Conservation (phyloP, 192 early-diverging fungal species). For the Chytriomyces sp. region DNA sequence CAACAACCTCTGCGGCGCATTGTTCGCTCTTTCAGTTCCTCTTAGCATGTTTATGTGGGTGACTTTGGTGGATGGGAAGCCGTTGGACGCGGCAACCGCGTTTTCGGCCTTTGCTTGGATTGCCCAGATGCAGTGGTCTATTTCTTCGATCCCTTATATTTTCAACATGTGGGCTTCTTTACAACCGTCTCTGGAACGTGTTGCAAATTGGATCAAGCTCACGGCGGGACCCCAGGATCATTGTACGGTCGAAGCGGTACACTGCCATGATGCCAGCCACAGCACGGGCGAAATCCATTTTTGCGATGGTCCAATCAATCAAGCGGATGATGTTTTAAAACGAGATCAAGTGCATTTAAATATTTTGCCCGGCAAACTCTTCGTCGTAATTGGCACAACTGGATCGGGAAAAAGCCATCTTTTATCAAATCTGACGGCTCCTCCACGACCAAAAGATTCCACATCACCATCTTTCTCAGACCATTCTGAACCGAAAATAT, state of each 20-base stretch:
- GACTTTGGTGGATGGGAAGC: slow-evolving; percentile 20
- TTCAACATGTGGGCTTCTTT: slow-evolving; percentile 25
- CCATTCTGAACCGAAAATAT: not conserved
- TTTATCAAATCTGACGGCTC: not conserved
- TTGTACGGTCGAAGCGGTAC: no score
- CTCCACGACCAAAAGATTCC: not conserved
- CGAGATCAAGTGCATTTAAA: not conserved
- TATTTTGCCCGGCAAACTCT: not conserved
- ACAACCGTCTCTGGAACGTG: slow-evolving; percentile 13
- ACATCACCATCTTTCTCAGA: not conserved
- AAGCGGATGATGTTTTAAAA: not conserved
- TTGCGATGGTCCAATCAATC: no score
- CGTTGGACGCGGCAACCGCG: slow-evolving; percentile 24
- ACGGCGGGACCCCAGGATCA: not conserved
- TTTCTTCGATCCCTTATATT: slow-evolving; percentile 2
- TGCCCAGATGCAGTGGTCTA: slow-evolving; percentile 26
- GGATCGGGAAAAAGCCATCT: slow-evolving; percentile 28
- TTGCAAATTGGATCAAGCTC: slow-evolving; percentile 10
- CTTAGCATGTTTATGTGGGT: slow-evolving; percentile 28
- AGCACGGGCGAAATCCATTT: slow-evolving; percentile 23
- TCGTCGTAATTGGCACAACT: slow-evolving; percentile 17
- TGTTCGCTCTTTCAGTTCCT: slow-evolving; percentile 20
- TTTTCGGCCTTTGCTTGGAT: slow-evolving; percentile 32
- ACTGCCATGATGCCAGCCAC: not conserved
- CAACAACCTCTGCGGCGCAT: slow-evolving; percentile 10